Conservation (phyloP, 306 rosid genomes). For the Casuarina glauca region DNA sequence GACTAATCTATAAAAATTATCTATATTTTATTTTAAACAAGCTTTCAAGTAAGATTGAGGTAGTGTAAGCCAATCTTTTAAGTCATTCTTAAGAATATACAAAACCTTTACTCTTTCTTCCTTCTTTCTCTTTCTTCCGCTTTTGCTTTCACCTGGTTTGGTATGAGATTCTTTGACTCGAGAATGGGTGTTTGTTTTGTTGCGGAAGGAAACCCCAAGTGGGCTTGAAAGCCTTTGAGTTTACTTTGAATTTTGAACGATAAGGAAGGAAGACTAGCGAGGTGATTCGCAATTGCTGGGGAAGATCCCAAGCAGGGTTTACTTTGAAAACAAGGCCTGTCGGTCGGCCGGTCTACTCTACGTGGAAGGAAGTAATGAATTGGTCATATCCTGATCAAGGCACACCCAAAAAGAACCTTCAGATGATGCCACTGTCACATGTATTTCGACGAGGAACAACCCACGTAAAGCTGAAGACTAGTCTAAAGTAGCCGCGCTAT, state of each 20-base stretch:
- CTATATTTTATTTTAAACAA: too few relatives aligned
- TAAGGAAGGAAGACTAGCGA: not conserved
- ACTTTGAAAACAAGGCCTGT: conserved; percentile 6
- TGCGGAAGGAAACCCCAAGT: not conserved
- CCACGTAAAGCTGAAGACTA: not conserved
- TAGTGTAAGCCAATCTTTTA: too few relatives aligned
- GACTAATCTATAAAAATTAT: too few relatives aligned
- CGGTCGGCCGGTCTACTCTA: not conserved
- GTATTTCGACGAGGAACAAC: not conserved
- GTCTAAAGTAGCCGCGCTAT: conserved; percentile 8
- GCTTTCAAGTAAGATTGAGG: too few relatives aligned
- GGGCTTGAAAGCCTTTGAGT: not conserved
- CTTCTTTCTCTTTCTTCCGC: not conserved
- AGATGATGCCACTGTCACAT: not conserved
- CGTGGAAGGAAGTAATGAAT: not conserved
- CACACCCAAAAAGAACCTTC: conserved; percentile 20
- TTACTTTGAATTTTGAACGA: not conserved
- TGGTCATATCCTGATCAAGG: not conserved
- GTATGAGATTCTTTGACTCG: not conserved
- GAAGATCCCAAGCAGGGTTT: not conserved
- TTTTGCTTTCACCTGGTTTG: too few relatives aligned
- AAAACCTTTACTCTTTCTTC: not conserved
- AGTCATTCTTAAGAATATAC: too few relatives aligned
- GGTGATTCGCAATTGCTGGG: too few relatives aligned
- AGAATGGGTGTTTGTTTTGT: not conserved